Evolutionary conservation across 73 alveolate species (phyloP), one percentile per base, ranked within the genome.

Genomic region (Paramecium pentaurelia): DNA sequence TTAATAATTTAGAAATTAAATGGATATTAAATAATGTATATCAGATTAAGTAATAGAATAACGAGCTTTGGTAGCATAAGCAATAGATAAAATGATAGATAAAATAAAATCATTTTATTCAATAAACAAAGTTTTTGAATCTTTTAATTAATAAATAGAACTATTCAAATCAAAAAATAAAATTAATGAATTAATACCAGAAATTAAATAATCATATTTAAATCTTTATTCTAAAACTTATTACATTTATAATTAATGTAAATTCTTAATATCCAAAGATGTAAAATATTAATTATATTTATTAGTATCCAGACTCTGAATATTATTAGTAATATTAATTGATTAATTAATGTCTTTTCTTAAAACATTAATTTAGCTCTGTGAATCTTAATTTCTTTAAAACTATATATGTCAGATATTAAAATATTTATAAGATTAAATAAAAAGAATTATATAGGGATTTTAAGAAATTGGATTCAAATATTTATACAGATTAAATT

Each of bases 71-170:
- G 22, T 64, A 64, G 84, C 84, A 0, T 64, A 75, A 37, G 88
- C 88, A 38, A 75, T 75, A 5, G 88, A 75, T 75, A 42, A 75
- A 20, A 75, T 75, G 58, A 75, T 75, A 14, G 88, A 75, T 12
- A 75, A 37, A 20, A 75, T 75, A 16, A 75, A 75, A n/a, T 38
- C 27, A 10, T 75, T n/a, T 38, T 42, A 36, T 42, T 75, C 10
- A 42, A 75, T 75, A 36, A 38, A 42, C 6, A 38, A 38, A 38
- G 60, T 28, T 11, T 75, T 75, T 75, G 88, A 30, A 34, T 70
- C 84, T 7, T 64, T 28, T 12, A 9, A 12, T 11, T 10, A 75
- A n/a, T 25, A 38, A n/a, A 38, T 75, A 75, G 58, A 75, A 22
- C 3, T 12, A 42, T 22, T 75, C 18, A 75, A 75, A 75, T n/a